Percentiles rank a stretch among this genome's conserved stretches.
Evolutionary conservation across 257 asterid genomes (phyloP).

Genomic region (Scutellaria barbata): DNA sequence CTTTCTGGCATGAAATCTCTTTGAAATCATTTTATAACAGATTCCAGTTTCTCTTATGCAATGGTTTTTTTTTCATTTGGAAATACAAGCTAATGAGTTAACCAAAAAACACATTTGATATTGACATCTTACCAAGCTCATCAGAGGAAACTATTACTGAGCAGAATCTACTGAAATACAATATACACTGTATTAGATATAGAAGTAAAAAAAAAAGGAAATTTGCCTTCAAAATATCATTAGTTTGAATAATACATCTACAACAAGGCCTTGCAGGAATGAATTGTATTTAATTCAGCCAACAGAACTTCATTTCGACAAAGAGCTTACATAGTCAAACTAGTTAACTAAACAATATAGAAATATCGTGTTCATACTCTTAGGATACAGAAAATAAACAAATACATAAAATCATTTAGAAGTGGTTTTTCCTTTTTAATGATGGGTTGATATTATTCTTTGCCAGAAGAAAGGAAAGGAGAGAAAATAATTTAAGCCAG

Average conservation of each 20-base stretch:
- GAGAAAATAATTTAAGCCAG: slow-evolving; percentile 4
- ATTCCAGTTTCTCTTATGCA: slow-evolving; percentile 16
- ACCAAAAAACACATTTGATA: background rate
- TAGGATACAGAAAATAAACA: background rate
- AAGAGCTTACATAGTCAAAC: background rate
- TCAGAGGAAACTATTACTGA: background rate
- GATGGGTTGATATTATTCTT: background rate
- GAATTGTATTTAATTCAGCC: slow-evolving; percentile 1
- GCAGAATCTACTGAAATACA: background rate
- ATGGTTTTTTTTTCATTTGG: background rate
- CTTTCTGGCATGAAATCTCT: background rate
- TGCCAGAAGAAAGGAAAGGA: background rate
- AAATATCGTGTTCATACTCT: background rate
- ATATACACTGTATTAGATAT: background rate
- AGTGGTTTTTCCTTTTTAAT: background rate
- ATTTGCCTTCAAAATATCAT: background rate
- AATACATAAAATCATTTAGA: background rate
- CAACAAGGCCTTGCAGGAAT: background rate
- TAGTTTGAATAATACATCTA: background rate
- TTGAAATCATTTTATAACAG: background rate
- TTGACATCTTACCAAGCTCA: background rate
- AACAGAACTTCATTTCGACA: slow-evolving; percentile 1
- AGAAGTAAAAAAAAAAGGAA: background rate
- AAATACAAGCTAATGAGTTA: background rate
- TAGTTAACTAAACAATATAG: background rate